phyloP scores from a whole-genome alignment of 108 stramenopile species.

The Nitzschia palea region DNA sequence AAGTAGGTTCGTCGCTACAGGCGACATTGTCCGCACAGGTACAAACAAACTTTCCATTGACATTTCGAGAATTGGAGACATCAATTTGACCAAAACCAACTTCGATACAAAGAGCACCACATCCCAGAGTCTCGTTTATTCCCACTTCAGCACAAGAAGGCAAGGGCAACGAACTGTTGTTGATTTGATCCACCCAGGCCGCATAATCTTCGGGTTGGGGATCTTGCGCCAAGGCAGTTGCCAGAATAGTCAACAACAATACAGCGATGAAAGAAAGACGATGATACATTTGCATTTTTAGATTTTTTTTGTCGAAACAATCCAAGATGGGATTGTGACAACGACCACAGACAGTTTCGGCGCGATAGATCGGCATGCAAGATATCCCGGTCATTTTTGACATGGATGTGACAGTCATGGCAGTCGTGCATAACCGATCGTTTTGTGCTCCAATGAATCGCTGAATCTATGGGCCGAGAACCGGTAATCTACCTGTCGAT shows the following conservation, averaged over 20 bases:
- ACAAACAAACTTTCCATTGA: constrained; percentile 1
- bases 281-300: too few relatives aligned
- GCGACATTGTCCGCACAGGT: neutral
- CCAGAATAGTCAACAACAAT: neutral
- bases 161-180: neutral
- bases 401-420: too few relatives aligned
- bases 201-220: constrained; percentile 11
- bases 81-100: neutral
- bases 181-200: neutral
- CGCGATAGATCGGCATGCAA: too few relatives aligned
- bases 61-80: constrained; percentile 1
- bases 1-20: constrained; percentile 19
- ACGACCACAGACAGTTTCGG: too few relatives aligned
- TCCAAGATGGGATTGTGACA: too few relatives aligned
- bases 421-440: too few relatives aligned
- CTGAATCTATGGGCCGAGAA: too few relatives aligned
- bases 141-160: constrained; percentile 4
- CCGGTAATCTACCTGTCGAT: too few relatives aligned
- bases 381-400: too few relatives aligned
- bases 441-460: too few relatives aligned
- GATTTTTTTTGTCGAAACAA: too few relatives aligned
- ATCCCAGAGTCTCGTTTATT: neutral
- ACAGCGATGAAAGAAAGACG: too few relatives aligned
- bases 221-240: neutral
- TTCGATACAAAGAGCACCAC: constrained; percentile 3